Percentiles rank a stretch among this genome's conserved stretches.
Conservation (phyloP, 345 rosid species). For the Linum tenue region DNA sequence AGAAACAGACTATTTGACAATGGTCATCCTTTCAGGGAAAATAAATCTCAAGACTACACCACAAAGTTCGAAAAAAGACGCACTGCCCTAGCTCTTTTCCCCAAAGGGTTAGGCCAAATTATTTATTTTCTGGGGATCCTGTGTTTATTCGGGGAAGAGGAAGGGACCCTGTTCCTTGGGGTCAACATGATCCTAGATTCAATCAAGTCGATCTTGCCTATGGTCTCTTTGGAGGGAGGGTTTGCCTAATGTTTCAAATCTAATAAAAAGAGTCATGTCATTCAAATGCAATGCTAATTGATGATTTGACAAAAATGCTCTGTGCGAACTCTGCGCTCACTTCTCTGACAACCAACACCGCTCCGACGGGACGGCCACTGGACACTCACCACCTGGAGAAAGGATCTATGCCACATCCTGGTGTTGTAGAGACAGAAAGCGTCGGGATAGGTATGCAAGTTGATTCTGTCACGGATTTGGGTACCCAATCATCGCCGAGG, state of each 20-base stretch:
- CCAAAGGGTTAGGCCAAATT: conserved; percentile 51
- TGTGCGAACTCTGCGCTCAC: too few relatives aligned
- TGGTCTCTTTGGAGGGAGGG: conserved; percentile 64
- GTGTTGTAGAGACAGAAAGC: too few relatives aligned
- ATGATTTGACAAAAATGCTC: too few relatives aligned
- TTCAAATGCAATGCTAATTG: too few relatives aligned
- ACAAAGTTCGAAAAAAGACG: conserved; percentile 52
- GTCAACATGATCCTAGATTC: conserved; percentile 57
- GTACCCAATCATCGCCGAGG: too few relatives aligned
- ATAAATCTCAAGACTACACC: conserved; percentile 40
- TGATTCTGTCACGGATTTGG: too few relatives aligned
- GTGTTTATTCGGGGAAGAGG: conserved; percentile 83
- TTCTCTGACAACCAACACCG: too few relatives aligned
- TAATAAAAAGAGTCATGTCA: too few relatives aligned
- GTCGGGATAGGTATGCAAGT: too few relatives aligned
- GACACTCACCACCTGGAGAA: too few relatives aligned
- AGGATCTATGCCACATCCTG: too few relatives aligned
- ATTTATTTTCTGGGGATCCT: conserved; percentile 46
- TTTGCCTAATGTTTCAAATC: conserved; percentile 49
- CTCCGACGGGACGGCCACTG: too few relatives aligned
- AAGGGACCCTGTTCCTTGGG: conserved; percentile 69
- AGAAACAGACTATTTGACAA: conserved; percentile 50
- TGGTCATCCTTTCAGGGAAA: conserved; percentile 51
- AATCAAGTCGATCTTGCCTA: conserved; percentile 55
- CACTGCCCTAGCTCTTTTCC: conserved; percentile 32